Evolutionary conservation across 2,329 filamentous ascomycete species (phyloP), one percentile per base, ranked within the genome.

Genomic region (Pseudonectria foliicola): DNA sequence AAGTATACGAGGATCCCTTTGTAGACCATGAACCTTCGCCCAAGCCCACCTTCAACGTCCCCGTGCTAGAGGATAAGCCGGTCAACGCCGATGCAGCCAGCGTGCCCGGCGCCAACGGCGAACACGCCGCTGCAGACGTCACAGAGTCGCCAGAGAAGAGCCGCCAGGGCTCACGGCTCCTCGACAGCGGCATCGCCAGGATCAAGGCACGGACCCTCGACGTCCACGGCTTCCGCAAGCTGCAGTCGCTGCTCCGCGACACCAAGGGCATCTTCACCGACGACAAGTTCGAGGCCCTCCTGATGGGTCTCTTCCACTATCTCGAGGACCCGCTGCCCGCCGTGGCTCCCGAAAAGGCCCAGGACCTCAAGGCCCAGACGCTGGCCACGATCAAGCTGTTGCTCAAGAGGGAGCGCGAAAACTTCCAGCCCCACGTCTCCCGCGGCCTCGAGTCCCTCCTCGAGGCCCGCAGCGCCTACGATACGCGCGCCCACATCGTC

Each of bases 221-320:
- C 53, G 82, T 85, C 4, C 83, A 88, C 53, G 84, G 84, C 37
- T 87, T 89, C 68, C 76, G 84, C 34, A 84, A 85, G 51, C 67
- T 89, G 31, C 84, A 89, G 56, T 80, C 80, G 26, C 71, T 88
- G 44, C 71, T 87, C 40, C 79, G 82, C 44, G 80, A 83, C 39
- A 75, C 70, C 52, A 73, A 72, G 49, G 70, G 77, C 11, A 67
- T 77, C 13, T 77, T 84, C 53, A 70, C 71, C 2, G 75, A 81
- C 40, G 76, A 81, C 31, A 82, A 76, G 45, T 87, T 86, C 40
- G 75, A 82, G 44, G 70, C 78, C 7, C 67, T 89, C 3, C 63
- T 88, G 25, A 49, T 73, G 3, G 81, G 79, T 1, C 68, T 87
- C 13, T 82, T 89, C 41, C 75, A 79, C 31, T 89, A 82, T 53